phyloP scores from a whole-genome alignment of 768 basidiomycete genomes.

The Suillus americanus region DNA sequence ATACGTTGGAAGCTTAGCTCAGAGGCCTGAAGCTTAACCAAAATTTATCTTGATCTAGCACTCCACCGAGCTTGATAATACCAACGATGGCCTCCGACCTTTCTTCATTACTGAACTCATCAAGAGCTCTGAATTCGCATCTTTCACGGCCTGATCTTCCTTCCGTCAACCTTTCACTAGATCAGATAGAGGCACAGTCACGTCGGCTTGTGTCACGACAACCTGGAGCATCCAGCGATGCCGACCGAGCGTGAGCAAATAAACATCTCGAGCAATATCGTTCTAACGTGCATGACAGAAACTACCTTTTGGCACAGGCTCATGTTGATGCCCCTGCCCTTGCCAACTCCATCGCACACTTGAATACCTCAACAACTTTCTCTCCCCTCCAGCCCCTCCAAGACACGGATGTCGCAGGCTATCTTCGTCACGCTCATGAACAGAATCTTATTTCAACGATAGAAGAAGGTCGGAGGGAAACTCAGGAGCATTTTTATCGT shows the following conservation, averaged over 20 bases:
- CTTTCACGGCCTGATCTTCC: constrained; percentile 81
- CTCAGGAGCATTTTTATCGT: constrained; percentile 82
- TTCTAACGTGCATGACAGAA: constrained; percentile 42
- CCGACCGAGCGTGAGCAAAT: constrained; percentile 67
- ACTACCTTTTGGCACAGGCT: constrained; percentile 91
- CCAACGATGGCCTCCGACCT: constrained; percentile 45
- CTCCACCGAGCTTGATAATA: constrained; percentile 1
- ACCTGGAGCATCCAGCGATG: constrained; percentile 59
- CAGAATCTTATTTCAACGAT: constrained; percentile 94
- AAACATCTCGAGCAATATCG: constrained; percentile 4
- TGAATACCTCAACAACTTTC: constrained; percentile 82
- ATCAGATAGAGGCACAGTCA: constrained; percentile 94
- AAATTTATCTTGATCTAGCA: background rate
- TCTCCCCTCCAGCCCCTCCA: constrained; percentile 89
- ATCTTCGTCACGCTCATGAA: constrained; percentile 91
- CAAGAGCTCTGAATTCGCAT: constrained; percentile 74
- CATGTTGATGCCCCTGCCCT: constrained; percentile 92
- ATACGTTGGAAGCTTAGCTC: background rate
- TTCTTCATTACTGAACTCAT: constrained; percentile 68
- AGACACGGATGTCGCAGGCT: constrained; percentile 93
- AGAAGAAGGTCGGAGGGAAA: constrained; percentile 84
- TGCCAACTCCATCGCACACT: constrained; percentile 75
- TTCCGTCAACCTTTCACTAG: constrained; percentile 83
- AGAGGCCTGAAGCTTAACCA: background rate
- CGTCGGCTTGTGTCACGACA: constrained; percentile 78